Base-by-base conservation (phyloP, 2,329 filamentous ascomycete species). In the Thielaviopsis punctulata region DNA sequence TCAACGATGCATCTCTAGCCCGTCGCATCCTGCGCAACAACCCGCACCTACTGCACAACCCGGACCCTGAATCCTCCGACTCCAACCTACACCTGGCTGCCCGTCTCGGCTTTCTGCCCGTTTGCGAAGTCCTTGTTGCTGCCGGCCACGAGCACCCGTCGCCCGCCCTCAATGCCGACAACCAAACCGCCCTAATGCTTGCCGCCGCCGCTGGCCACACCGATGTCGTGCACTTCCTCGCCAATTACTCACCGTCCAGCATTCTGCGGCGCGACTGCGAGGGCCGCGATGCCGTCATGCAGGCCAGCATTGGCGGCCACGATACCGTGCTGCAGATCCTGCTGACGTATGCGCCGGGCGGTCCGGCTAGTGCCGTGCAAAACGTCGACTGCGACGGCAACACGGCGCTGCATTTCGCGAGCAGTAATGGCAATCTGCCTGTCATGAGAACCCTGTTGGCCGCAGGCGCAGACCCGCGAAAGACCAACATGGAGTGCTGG, bases 341-440 rank as follows among this genome's bases (percentile, higher is more conserved):
- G 25, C 65, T 83, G 49, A 82, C 78, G 0, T 80, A 75, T 58
- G 73, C 70, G 1, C 76, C 77, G 7, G 66, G 67, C n/a, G 76
- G 76, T 13, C 68, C 75, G 0, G 64, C 65, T 21, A 68, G 68
- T 0, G 73, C 76, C 2, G 72, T 84, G 6, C 70, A 70, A 45
- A 69, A 73, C 25, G 69, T 72, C 3, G 87, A 94, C 61, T 60
- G 72, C 1, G 76, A 83, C 54, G 87, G 87, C n/a, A 92, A 93
- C 62, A 93, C 86, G 2, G 84, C 86, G 0, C 70, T 94, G 44
- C 87, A 94, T 66, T 88, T 92, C 67, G 88, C 88, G 12, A 86
- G 80, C 60, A 83, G 83, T 45, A 85, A 85, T 60, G 87, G 87
- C 1, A 84, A 90, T 59, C 65, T 93, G 45, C 78, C 88, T 51